These are phyloP conservation scores for Microcos paniculata DNA, from an alignment of 345 rosid species.

Conservation along the genomic window DNA sequence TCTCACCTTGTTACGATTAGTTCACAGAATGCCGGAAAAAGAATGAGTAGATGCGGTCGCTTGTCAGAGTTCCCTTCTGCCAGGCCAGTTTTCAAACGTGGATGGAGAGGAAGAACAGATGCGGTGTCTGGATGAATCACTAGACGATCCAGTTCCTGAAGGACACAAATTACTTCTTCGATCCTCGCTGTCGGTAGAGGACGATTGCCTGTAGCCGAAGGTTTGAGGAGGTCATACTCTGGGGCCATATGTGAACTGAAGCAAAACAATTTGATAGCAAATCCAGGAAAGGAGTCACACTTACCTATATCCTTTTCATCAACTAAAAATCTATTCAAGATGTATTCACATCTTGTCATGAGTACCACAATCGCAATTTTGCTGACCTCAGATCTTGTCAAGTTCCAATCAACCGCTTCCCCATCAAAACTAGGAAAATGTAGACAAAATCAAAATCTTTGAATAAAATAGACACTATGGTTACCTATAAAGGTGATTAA, in stretches of 20 bases:
- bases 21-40: conserved; percentile 87
- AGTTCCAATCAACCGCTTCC: conserved; percentile 56
- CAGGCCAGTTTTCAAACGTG: conserved; percentile 50
- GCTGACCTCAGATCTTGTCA: conserved; percentile 69
- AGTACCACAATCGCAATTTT: conserved; percentile 64
- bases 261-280: neutral
- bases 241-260: neutral
- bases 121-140: conserved; percentile 68
- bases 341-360: conserved; percentile 69
- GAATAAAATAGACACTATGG: neutral
- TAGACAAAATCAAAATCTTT: neutral
- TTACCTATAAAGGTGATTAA: neutral
- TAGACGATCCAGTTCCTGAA: conserved; percentile 60
- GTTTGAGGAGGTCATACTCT: conserved; percentile 8
- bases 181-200: conserved; percentile 70
- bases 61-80: conserved; percentile 31
- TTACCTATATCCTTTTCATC: conserved; percentile 77
- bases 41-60: conserved; percentile 72
- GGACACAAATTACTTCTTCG: conserved; percentile 71
- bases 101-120: conserved; percentile 62
- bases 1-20: conserved; percentile 81
- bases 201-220: conserved; percentile 54
- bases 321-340: conserved; percentile 62
- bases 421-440: conserved; percentile 42
- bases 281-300: neutral